These are phyloP conservation scores for Brassica nigra DNA, from an alignment of 345 rosid genomes.

Conservation along the genomic window DNA sequence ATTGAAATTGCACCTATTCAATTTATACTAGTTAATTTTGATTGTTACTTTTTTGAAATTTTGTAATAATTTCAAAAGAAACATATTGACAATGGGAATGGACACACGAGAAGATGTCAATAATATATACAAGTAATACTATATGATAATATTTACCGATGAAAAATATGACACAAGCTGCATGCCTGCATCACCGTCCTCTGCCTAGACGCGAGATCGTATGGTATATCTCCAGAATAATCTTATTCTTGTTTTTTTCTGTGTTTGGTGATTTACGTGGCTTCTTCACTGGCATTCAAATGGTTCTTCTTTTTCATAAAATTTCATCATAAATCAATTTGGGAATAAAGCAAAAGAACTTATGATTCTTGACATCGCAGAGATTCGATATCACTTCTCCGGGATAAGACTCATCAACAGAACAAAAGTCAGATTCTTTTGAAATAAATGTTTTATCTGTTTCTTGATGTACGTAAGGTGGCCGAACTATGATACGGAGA, in stretches of 20 bases:
- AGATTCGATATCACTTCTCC: conserved; percentile 23
- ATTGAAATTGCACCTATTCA: background rate
- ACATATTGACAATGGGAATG: background rate
- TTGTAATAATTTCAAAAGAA: background rate
- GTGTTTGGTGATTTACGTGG: conserved; percentile 16
- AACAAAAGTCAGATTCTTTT: background rate
- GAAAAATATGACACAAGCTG: conserved; percentile 12
- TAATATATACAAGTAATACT: background rate
- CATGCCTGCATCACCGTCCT: conserved; percentile 8
- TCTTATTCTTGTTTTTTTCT: background rate
- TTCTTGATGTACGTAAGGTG: background rate
- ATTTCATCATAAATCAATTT: background rate
- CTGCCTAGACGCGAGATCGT: conserved; percentile 31
- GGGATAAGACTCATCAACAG: conserved; percentile 12
- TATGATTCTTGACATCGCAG: conserved; percentile 27
- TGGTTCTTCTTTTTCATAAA: conserved; percentile 2
- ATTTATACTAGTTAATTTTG: background rate
- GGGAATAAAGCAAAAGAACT: conserved; percentile 23
- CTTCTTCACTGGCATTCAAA: conserved; percentile 16
- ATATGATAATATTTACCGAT: background rate
- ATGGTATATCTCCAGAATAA: conserved; percentile 29
- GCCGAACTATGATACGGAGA: conserved; percentile 22
- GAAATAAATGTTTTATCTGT: background rate
- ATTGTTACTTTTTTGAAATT: background rate
- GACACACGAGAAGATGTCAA: background rate